A percentile compares a stretch with the other conserved stretches of the same genome.
These are phyloP conservation scores for Herpotrichia juniperi DNA, from an alignment of 2,329 filamentous ascomycete species.

Conservation along the genomic window DNA sequence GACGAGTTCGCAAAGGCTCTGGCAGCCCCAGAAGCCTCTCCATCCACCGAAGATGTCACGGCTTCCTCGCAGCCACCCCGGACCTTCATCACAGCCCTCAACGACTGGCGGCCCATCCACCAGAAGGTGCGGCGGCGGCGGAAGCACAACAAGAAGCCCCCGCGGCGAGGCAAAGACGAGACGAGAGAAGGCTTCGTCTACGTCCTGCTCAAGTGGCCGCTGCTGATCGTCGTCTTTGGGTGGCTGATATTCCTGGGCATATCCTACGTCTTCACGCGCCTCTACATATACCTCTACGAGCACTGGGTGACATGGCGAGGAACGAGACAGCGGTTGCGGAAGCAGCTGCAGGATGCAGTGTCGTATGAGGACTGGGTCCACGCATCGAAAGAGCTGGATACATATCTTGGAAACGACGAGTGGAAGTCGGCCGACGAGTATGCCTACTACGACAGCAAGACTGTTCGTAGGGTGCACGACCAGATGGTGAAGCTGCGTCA, in stretches of 20 bases:
- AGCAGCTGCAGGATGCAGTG: slow-evolving; percentile 71
- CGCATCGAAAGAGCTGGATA: slow-evolving; percentile 79
- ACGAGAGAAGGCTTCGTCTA: slow-evolving; percentile 94
- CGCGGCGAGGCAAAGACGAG: slow-evolving; percentile 73
- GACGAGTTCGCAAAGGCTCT: slow-evolving; percentile 81
- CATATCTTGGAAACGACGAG: slow-evolving; percentile 76
- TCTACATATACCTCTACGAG: slow-evolving; percentile 94
- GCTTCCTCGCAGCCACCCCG: slow-evolving; percentile 48
- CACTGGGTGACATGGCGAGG: slow-evolving; percentile 91
- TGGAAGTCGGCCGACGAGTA: slow-evolving; percentile 79
- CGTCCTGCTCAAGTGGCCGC: slow-evolving; percentile 86
- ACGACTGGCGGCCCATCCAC: slow-evolving; percentile 92
- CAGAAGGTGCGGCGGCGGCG: slow-evolving; percentile 64
- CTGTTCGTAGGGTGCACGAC: slow-evolving; percentile 75
- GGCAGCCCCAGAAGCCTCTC: slow-evolving; percentile 77
- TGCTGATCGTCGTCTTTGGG: slow-evolving; percentile 77
- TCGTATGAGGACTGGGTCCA: slow-evolving; percentile 84
- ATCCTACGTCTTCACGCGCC: slow-evolving; percentile 78
- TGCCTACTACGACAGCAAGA: slow-evolving; percentile 86
- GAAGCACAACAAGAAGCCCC: slow-evolving; percentile 43
- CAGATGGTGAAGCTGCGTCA: slow-evolving; percentile 72
- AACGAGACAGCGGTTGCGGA: slow-evolving; percentile 71
- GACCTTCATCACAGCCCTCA: slow-evolving; percentile 83
- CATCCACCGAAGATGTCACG: slow-evolving; percentile 63
- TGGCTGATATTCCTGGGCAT: slow-evolving; percentile 79